These are phyloP conservation scores for Zea mays DNA, from an alignment of 176 grass and related monocot genomes.

Conservation along the genomic window Zm-B73-REFERENCE-NAM-5.0 NC_050100.1:223907501-223908000, in stretches of 20 bases:
- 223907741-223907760: conserved; percentile 86
- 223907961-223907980: conserved; percentile 91
- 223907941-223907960: conserved; percentile 95
- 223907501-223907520: conserved; percentile 57
- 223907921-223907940: conserved; percentile 97
- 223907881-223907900: conserved; percentile 76
- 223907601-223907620: conserved; percentile 50
- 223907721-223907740: conserved; percentile 23
- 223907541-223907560: conserved; percentile 69
- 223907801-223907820: conserved; percentile 79
- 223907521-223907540: conserved; percentile 64
- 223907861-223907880: conserved; percentile 93
- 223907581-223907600: conserved; percentile 48
- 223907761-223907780: conserved; percentile 77
- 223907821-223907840: conserved; percentile 72
- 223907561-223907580: conserved; percentile 54
- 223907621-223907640: conserved; percentile 43
- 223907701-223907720: conserved; percentile 4
- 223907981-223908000: conserved; percentile 77
- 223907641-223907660: conserved; percentile 54
- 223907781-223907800: conserved; percentile 71
- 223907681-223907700: conserved; percentile 12
- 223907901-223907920: conserved; percentile 75
- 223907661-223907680: conserved; percentile 58
- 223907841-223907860: conserved; percentile 80